Conservation (phyloP, 192 early-diverging fungal genomes). For the Phycomyces nitens region DNA sequence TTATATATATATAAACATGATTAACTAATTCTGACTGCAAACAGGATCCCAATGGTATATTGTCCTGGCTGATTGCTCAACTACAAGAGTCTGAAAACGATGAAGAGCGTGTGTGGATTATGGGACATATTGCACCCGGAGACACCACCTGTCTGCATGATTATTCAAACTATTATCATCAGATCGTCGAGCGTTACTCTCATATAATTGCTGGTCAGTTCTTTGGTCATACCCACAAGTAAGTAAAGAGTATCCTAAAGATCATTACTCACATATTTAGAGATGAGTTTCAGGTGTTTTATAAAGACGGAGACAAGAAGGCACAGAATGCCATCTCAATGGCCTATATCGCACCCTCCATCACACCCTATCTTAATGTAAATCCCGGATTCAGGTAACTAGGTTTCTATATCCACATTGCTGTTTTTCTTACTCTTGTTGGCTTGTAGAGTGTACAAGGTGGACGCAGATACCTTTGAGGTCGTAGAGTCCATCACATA, state of each 20-base stretch:
- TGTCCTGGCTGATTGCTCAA: slow-evolving; percentile 47
- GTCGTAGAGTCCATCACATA: slow-evolving; percentile 51
- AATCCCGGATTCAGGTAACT: slow-evolving; percentile 51
- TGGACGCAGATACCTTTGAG: slow-evolving; percentile 49
- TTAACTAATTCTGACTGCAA: neutral
- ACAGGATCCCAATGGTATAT: slow-evolving; percentile 46
- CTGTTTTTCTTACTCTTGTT: neutral
- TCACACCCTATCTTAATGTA: slow-evolving; percentile 46
- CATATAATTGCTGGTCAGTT: slow-evolving; percentile 55
- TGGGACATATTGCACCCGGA: slow-evolving; percentile 50
- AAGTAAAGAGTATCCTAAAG: neutral
- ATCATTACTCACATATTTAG: no score
- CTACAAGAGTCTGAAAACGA: slow-evolving; percentile 48
- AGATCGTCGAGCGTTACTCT: slow-evolving; percentile 52
- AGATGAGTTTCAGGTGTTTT: slow-evolving; percentile 54
- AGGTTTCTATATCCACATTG: neutral
- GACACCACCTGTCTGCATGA: slow-evolving; percentile 44
- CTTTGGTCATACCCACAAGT: slow-evolving; percentile 54
- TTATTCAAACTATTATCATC: slow-evolving; percentile 50
- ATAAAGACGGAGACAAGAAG: slow-evolving; percentile 29
- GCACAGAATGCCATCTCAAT: slow-evolving; percentile 40
- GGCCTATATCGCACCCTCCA: slow-evolving; percentile 48
- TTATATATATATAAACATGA: no score
- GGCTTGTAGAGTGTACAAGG: slow-evolving; percentile 42
- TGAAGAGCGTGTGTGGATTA: slow-evolving; percentile 53